Conservation (phyloP, 495 filamentous ascomycete genomes). For the Neurospora africana region DNA sequence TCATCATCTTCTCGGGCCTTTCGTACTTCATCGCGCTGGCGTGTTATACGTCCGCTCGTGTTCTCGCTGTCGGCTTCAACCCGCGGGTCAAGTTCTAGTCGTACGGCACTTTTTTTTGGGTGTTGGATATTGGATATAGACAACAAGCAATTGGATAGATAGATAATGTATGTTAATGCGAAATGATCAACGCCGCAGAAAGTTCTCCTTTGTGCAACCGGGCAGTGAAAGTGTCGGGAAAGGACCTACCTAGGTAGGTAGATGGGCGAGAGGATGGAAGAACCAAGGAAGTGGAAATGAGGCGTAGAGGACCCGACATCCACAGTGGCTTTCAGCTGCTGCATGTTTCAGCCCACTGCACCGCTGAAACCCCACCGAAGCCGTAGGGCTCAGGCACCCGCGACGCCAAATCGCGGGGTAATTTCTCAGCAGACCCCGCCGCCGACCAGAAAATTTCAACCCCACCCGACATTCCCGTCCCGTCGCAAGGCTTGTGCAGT, state of each 20-base stretch:
- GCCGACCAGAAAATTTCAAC: background rate
- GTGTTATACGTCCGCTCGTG: conserved; percentile 53
- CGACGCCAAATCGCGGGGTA: background rate
- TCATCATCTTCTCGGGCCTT: conserved; percentile 57
- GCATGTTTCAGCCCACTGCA: background rate
- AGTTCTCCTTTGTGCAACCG: background rate
- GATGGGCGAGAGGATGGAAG: background rate
- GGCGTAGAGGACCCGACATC: background rate
- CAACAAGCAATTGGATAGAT: background rate
- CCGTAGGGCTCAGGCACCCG: background rate
- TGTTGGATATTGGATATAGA: background rate
- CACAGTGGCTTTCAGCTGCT: background rate
- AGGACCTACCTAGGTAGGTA: too few species aligned
- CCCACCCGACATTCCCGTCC: background rate
- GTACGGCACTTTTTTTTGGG: background rate
- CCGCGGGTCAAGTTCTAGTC: conserved; percentile 36
- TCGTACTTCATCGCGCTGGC: conserved; percentile 50
- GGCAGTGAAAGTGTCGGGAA: background rate
- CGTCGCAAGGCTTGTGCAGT: background rate
- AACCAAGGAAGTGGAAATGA: background rate
- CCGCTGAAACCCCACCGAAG: background rate
- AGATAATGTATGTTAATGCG: background rate
- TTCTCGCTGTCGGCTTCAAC: conserved; percentile 59
- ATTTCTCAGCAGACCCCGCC: background rate
- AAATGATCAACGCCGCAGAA: background rate